These are phyloP conservation scores for Selenicereus undatus DNA, from an alignment of 148 eudicot species.

Conservation along the genomic window DNA sequence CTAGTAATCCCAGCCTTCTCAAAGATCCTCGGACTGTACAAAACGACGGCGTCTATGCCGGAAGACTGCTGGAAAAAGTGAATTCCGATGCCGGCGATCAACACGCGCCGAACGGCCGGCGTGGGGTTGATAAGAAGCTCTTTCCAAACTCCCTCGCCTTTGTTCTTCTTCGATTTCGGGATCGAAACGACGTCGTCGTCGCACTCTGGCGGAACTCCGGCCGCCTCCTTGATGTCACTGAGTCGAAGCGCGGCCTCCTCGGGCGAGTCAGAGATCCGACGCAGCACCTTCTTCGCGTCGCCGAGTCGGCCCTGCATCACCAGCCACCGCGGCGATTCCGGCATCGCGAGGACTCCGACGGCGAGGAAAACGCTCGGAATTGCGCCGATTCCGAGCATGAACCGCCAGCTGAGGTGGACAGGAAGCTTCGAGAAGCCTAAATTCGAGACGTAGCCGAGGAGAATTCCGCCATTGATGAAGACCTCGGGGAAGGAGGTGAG, in stretches of 20 bases:
- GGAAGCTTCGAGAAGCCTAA: slow-evolving; percentile 59
- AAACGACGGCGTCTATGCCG: slow-evolving; percentile 71
- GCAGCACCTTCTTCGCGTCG: slow-evolving; percentile 54
- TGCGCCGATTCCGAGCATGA: slow-evolving; percentile 77
- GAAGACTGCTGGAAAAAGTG: slow-evolving; percentile 74
- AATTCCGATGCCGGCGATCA: slow-evolving; percentile 57
- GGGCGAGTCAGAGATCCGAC: slow-evolving; percentile 47
- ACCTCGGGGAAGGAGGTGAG: slow-evolving; percentile 83
- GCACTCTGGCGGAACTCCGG: slow-evolving; percentile 61
- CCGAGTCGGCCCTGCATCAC: slow-evolving; percentile 77
- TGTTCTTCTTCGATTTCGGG: slow-evolving; percentile 27
- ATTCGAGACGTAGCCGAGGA: slow-evolving; percentile 71
- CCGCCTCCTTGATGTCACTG: slow-evolving; percentile 59
- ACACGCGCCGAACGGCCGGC: slow-evolving; percentile 47
- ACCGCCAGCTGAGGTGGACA: slow-evolving; percentile 53
- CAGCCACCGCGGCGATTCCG: slow-evolving; percentile 85
- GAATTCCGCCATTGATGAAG: slow-evolving; percentile 61
- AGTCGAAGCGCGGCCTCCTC: slow-evolving; percentile 56
- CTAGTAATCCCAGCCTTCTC: slow-evolving; percentile 50
- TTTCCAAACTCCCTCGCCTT: slow-evolving; percentile 53
- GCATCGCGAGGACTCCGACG: slow-evolving; percentile 58
- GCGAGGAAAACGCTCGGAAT: slow-evolving; percentile 57
- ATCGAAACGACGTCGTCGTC: slow-evolving; percentile 52
- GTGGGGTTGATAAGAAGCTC: slow-evolving; percentile 52
- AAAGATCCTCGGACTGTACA: slow-evolving; percentile 65